Evolutionary conservation across 2,329 filamentous ascomycete species (phyloP).

Genomic region (Hypoxylon sp.): DNA sequence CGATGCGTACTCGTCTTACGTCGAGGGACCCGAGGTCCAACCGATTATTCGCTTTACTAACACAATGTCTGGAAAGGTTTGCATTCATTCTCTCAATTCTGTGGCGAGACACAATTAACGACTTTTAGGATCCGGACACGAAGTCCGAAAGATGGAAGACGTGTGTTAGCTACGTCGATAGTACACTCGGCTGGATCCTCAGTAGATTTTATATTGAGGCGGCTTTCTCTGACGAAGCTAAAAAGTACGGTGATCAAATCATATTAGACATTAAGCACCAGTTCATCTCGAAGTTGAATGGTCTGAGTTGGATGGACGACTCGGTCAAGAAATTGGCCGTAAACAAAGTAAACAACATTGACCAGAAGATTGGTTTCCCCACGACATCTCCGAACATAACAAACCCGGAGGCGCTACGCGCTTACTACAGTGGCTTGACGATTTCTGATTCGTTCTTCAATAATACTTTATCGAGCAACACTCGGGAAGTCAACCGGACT

Average conservation of each 20-base stretch:
- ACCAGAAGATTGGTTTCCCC: slow-evolving; percentile 76
- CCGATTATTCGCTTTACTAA: slow-evolving; percentile 74
- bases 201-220: slow-evolving; percentile 80
- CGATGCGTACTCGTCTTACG: slow-evolving; percentile 63
- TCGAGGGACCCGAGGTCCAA: slow-evolving; percentile 72
- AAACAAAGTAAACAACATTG: slow-evolving; percentile 74
- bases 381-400: slow-evolving; percentile 73
- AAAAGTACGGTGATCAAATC: slow-evolving; percentile 76
- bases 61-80: slow-evolving; percentile 69
- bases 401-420: slow-evolving; percentile 65
- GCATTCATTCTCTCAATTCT: slow-evolving; percentile 17
- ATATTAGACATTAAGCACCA: slow-evolving; percentile 78
- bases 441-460: slow-evolving; percentile 69
- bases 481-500: slow-evolving; percentile 61
- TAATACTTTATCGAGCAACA: slow-evolving; percentile 65
- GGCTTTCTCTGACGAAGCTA: slow-evolving; percentile 76
- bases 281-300: slow-evolving; percentile 66
- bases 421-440: slow-evolving; percentile 67
- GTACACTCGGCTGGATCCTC: slow-evolving; percentile 75
- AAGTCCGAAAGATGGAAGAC: slow-evolving; percentile 76
- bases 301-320: slow-evolving; percentile 72
- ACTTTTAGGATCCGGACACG: slow-evolving; percentile 68
- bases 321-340: slow-evolving; percentile 70
- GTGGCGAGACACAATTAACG: slow-evolving; percentile 18
- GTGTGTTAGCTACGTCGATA: slow-evolving; percentile 72